phyloP scores from a whole-genome alignment of 75 land plant species.

The Pinus tabuliformis region DNA sequence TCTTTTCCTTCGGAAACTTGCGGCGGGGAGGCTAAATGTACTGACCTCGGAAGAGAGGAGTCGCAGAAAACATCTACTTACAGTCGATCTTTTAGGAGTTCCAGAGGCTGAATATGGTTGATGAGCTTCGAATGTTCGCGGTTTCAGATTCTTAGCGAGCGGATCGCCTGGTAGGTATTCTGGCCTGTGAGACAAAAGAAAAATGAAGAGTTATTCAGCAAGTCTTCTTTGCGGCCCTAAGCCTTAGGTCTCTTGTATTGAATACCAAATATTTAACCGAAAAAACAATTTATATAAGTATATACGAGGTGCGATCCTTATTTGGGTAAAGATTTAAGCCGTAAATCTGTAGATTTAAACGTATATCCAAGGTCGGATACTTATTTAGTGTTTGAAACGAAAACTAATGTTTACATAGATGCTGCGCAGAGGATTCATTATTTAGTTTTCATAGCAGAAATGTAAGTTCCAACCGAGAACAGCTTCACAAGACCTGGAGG shows the following conservation, averaged over 20 bases:
- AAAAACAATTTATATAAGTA: not conserved
- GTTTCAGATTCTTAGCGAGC: not conserved
- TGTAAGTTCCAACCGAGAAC: conserved; percentile 1
- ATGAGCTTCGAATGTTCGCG: not conserved
- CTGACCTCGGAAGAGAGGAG: not conserved
- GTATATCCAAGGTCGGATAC: not conserved
- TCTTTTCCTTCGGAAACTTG: not conserved
- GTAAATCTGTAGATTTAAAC: too few relatives aligned
- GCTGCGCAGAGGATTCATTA: too few relatives aligned
- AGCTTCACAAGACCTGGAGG: too few relatives aligned
- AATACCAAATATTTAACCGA: not conserved
- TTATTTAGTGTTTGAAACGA: not conserved
- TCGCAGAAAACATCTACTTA: not conserved
- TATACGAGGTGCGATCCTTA: not conserved
- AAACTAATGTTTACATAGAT: too few relatives aligned
- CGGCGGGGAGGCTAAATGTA: not conserved
- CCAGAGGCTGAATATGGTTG: not conserved
- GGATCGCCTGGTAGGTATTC: not conserved
- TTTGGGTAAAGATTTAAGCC: too few relatives aligned
- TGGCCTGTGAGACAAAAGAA: not conserved
- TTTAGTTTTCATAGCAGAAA: not conserved
- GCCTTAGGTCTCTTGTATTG: not conserved
- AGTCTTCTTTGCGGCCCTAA: not conserved
- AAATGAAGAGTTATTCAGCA: too few relatives aligned
- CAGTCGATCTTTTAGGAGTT: not conserved